These are phyloP conservation scores for Symbiodinium natans DNA, from an alignment of 73 alveolate genomes.

Conservation along the genomic window DNA sequence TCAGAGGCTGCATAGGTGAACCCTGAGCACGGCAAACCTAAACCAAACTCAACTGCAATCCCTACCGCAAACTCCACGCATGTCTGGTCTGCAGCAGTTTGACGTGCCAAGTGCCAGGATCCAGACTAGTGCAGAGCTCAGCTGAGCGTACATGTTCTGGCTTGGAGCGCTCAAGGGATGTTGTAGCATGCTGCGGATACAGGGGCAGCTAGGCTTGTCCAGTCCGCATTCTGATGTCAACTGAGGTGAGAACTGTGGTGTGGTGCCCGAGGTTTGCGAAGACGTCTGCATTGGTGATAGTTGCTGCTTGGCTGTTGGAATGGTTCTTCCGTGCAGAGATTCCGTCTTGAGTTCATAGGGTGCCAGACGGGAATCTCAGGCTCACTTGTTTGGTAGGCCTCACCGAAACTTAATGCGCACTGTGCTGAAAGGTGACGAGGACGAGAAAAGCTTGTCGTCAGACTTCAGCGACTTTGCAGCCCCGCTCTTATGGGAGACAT, in stretches of 20 bases:
- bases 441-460: background rate
- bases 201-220: too few species aligned
- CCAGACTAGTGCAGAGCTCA: background rate
- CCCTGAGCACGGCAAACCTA: too few species aligned
- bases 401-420: too few species aligned
- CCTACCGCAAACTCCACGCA: too few species aligned
- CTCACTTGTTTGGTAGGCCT: too few species aligned
- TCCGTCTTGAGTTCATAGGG: background rate
- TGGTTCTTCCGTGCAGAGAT: background rate
- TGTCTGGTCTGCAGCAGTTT: too few species aligned
- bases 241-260: background rate
- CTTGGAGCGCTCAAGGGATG: background rate
- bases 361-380: too few species aligned
- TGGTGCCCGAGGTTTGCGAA: background rate
- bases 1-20: too few species aligned
- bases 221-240: background rate
- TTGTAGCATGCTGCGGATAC: background rate
- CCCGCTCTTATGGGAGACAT: too few species aligned
- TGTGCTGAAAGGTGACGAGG: too few species aligned
- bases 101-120: background rate
- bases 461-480: background rate
- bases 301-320: background rate
- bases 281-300: background rate
- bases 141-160: too few species aligned
- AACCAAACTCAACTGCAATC: too few species aligned